Evolutionary conservation across 1,284 basidiomycete species (phyloP).

Genomic region (Tranzscheliella williamsii): DNA sequence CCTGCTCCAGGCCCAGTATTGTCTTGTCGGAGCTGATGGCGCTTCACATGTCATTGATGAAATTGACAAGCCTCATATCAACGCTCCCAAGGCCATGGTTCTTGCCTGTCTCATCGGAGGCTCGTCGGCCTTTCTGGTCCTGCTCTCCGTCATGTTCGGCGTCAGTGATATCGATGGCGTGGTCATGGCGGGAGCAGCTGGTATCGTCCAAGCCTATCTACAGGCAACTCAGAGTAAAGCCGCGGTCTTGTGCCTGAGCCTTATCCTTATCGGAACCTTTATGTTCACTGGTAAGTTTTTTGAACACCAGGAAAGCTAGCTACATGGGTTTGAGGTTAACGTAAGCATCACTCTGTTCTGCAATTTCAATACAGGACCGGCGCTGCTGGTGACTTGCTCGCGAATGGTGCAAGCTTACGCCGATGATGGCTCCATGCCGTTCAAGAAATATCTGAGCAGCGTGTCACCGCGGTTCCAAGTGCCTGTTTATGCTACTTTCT

Average conservation of each 20-base stretch:
- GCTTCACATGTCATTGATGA: slow-evolving; percentile 37
- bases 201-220: slow-evolving; percentile 16
- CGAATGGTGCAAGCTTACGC: slow-evolving; percentile 35
- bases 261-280: slow-evolving; percentile 18
- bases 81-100: slow-evolving; percentile 40
- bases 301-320: too few species aligned
- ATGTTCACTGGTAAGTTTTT: too few species aligned
- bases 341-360: too few species aligned
- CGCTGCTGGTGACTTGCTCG: slow-evolving; percentile 21
- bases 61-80: slow-evolving; percentile 27
- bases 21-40: slow-evolving; percentile 29
- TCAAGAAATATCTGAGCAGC: slow-evolving; percentile 6
- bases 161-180: slow-evolving; percentile 26
- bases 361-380: too few species aligned
- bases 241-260: slow-evolving; percentile 8
- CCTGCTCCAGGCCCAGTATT: slow-evolving; percentile 39
- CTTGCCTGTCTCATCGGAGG: slow-evolving; percentile 27
- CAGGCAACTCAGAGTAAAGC: slow-evolving; percentile 16
- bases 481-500: slow-evolving; percentile 19
- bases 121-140: slow-evolving; percentile 16
- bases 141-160: slow-evolving; percentile 19
- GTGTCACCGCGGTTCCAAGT: slow-evolving; percentile 19
- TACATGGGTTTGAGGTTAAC: too few species aligned
- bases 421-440: slow-evolving; percentile 24
- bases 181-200: slow-evolving; percentile 15